Evolutionary conservation across 1,139 yeast species (phyloP), one percentile per base, ranked within the genome.

Genomic region (Pichia sp.): DNA sequence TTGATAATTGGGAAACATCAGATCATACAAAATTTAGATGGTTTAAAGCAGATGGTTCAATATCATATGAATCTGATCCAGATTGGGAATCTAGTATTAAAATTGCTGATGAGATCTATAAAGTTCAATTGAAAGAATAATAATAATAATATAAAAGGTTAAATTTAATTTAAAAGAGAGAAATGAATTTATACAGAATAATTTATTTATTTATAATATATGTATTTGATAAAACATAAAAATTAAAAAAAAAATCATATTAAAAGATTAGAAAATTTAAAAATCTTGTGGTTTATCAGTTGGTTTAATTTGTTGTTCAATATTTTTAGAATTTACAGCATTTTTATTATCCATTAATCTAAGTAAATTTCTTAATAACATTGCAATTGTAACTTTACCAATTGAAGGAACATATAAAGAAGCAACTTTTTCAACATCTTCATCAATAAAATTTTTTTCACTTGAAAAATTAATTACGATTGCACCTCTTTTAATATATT

Each of bases 361-460:
- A 46, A 92, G 66, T 64, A 92, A 71, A 62, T 92, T 92, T 63
- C 98, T 78, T 62, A 92, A 70, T 42, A 92, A 70, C 97, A 92
- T 92, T 45, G 96, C 77, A 51, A 92, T 90, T 32, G 98, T 92
- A 26, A 92, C 97, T 65, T 92, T 92, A 16, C 98, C 98, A 33
- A 90, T 87, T 55, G 89, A 82, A 24, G 98, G 98, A 29, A 92
- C 97, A 59, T 90, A 92, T 41, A 92, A 69, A 1, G 95, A 84
- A 6, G 98, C 97, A 56, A 78, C 82, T 46, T 75, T 75, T 67
- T 90, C 92, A 50, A 92, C 85, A 41, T 71, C 76, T 38, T 58
- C 61, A 42, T 82, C 89, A 51, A 76, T 72, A 64, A 94, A 92
- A 68, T 92, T 92, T 71, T 86, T 87, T 47, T 80, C 83, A 55